phyloP scores from a whole-genome alignment of 495 filamentous ascomycete species.

The Achaetomiella virescens region DNA sequence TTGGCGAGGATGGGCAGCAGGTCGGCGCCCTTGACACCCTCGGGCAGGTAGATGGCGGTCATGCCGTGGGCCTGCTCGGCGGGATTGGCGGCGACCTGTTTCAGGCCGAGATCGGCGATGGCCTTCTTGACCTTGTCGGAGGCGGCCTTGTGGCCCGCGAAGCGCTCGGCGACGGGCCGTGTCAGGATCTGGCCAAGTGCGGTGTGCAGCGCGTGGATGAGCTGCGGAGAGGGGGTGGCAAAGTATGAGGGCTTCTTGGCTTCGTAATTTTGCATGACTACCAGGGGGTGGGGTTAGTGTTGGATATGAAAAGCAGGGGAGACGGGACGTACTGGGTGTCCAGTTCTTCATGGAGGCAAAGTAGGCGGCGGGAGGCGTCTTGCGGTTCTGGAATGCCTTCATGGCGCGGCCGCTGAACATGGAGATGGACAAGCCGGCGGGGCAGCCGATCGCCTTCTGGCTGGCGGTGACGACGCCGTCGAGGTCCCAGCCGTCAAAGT shows the following conservation, averaged over 20 bases:
- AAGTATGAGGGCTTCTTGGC: conserved; percentile 96
- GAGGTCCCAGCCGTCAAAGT: conserved; percentile 88
- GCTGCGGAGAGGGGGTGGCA: conserved; percentile 89
- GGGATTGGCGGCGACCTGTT: conserved; percentile 74
- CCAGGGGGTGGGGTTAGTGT: neutral
- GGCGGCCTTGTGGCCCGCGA: conserved; percentile 66
- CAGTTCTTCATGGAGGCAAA: conserved; percentile 96
- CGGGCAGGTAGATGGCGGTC: conserved; percentile 94
- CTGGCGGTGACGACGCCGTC: conserved; percentile 90
- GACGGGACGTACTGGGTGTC: conserved; percentile 62
- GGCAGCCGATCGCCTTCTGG: conserved; percentile 94
- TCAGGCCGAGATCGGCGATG: conserved; percentile 70
- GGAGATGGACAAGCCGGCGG: conserved; percentile 85
- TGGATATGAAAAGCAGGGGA: too few species aligned
- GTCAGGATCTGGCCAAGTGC: conserved; percentile 82
- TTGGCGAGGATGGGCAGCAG: conserved; percentile 80
- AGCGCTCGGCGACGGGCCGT: conserved; percentile 68
- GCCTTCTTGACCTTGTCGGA: conserved; percentile 80
- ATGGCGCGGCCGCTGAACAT: conserved; percentile 91
- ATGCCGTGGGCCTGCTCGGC: conserved; percentile 94
- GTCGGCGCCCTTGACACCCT: conserved; percentile 69
- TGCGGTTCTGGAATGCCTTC: conserved; percentile 67
- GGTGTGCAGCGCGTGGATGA: conserved; percentile 90
- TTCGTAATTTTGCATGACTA: conserved; percentile 97
- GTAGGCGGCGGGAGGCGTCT: conserved; percentile 74